phyloP scores from a whole-genome alignment of 495 filamentous ascomycete species.

The Chlorociboria aeruginascens region DNA sequence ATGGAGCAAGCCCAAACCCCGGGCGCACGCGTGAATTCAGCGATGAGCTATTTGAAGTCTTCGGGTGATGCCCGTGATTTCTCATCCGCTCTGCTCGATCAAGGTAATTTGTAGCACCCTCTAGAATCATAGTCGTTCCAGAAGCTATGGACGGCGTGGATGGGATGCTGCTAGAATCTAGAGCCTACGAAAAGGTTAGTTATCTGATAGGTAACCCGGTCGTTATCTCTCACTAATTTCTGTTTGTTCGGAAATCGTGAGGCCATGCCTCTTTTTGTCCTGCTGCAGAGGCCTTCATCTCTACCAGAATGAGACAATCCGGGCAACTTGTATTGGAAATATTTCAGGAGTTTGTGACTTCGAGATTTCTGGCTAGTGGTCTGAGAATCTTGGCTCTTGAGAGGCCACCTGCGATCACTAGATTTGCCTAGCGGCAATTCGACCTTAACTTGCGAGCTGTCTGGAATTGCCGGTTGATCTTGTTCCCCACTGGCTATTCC shows the following conservation, averaged over 20 bases:
- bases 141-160: slow-evolving; percentile 4
- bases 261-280: slow-evolving; percentile 8
- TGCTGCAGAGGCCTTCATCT: slow-evolving; percentile 9
- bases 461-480: neutral
- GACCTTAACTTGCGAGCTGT: neutral
- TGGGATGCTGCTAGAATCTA: neutral
- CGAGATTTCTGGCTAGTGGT: neutral
- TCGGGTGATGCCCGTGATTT: neutral
- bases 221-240: slow-evolving; percentile 1
- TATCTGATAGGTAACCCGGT: neutral
- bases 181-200: slow-evolving; percentile 2
- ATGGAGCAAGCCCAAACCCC: slow-evolving; percentile 27
- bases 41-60: neutral
- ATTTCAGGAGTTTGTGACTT: neutral
- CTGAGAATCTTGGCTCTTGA: neutral
- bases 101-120: slow-evolving; percentile 13
- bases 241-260: neutral
- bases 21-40: slow-evolving; percentile 14
- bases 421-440: no score
- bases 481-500: neutral
- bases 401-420: neutral
- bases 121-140: slow-evolving; percentile 13
- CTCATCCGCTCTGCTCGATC: neutral
- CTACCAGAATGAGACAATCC: neutral
- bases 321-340: neutral